These are phyloP conservation scores for Sicyos baderoa DNA, from an alignment of 306 rosid species.

Conservation along the genomic window DNA sequence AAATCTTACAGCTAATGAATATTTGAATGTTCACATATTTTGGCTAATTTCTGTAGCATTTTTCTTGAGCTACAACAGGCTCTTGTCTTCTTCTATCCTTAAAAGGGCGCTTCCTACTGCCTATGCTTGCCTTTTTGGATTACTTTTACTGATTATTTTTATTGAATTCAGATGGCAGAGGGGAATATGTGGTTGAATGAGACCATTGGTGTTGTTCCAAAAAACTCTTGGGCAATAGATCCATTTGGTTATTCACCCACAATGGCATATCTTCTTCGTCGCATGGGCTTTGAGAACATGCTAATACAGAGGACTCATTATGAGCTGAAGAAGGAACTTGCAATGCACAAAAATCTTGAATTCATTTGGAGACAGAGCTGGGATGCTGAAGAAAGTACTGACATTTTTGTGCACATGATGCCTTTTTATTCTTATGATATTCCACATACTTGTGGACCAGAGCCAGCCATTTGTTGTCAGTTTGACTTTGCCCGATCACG, in stretches of 20 bases:
- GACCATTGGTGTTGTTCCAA: conserved; percentile 80
- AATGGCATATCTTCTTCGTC: conserved; percentile 95
- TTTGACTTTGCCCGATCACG: conserved; percentile 86
- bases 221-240: conserved; percentile 98
- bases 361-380: conserved; percentile 96
- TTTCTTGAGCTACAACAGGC: neutral
- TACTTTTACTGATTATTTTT: conserved; percentile 19
- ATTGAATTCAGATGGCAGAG: conserved; percentile 67
- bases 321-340: conserved; percentile 94
- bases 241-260: conserved; percentile 99
- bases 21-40: conserved; percentile 5
- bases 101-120: neutral
- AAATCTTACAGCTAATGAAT: neutral
- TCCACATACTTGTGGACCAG: conserved; percentile 99
- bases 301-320: conserved; percentile 98
- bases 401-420: conserved; percentile 99
- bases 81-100: neutral
- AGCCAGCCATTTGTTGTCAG: conserved; percentile 96
- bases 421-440: conserved; percentile 96
- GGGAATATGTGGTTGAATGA: conserved; percentile 95
- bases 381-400: conserved; percentile 88
- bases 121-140: conserved; percentile 13
- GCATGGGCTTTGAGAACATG: conserved; percentile 99
- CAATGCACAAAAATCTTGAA: conserved; percentile 77
- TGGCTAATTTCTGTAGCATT: neutral